Percentiles rank a stretch among this genome's conserved stretches.
These are phyloP conservation scores for Starmerella apis DNA, from an alignment of 805 yeast genomes.

Conservation along the genomic window DNA sequence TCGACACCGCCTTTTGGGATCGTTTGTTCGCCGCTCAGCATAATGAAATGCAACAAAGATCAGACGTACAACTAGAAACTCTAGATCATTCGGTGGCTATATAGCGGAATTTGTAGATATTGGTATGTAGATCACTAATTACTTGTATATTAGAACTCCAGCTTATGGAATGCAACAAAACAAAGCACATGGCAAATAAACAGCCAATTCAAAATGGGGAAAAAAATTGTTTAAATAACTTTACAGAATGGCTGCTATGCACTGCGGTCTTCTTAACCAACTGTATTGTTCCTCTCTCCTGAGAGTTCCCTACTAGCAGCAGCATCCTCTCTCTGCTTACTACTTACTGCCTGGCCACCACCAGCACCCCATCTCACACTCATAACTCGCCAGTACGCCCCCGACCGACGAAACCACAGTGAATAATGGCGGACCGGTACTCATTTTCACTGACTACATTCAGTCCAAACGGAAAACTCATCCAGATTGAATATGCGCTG, in stretches of 20 bases:
- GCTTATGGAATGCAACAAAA: too few relatives aligned
- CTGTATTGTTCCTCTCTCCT: too few relatives aligned
- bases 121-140: too few relatives aligned
- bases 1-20: constrained; percentile 37
- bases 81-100: neutral
- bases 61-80: neutral
- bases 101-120: too few relatives aligned
- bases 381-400: neutral
- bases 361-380: neutral
- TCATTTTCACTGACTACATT: constrained; percentile 95
- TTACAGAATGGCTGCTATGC: too few relatives aligned
- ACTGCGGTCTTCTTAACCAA: too few relatives aligned
- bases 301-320: too few relatives aligned
- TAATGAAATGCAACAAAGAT: neutral
- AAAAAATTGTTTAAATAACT: too few relatives aligned
- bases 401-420: neutral
- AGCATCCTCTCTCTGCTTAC: too few relatives aligned
- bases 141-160: too few relatives aligned
- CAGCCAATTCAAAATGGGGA: too few relatives aligned
- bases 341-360: neutral
- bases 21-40: constrained; percentile 38
- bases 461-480: constrained; percentile 95
- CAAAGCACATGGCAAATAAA: too few relatives aligned
- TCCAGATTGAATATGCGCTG: constrained; percentile 94
- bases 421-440: constrained; percentile 87